Conservation (phyloP, 106 monocot genomes). For the Triglochin maritima region DNA sequence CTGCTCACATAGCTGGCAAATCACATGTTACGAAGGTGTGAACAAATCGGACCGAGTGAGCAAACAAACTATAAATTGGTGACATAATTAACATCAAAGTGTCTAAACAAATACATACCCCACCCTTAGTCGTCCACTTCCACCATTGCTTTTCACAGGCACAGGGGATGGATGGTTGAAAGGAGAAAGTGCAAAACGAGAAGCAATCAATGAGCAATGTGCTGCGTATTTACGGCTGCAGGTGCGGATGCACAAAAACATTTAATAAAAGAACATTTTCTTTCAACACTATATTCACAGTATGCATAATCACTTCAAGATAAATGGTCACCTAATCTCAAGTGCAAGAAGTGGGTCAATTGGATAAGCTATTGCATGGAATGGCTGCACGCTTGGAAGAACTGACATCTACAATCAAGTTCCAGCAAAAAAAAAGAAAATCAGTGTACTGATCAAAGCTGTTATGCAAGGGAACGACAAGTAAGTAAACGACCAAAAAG, state of each 20-base stretch:
- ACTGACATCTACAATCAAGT: constrained; percentile 33
- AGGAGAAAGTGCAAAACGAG: constrained; percentile 70
- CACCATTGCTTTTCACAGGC: constrained; percentile 58
- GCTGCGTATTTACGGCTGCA: constrained; percentile 86
- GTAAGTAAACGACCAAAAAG: background rate
- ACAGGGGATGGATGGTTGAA: constrained; percentile 54
- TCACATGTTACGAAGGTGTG: background rate
- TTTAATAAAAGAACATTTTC: too few relatives aligned
- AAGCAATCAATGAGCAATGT: constrained; percentile 76
- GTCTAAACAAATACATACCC: constrained; percentile 43
- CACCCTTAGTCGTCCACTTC: constrained; percentile 55
- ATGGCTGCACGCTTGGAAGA: constrained; percentile 97
- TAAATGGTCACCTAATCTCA: constrained; percentile 65
- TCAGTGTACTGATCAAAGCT: background rate
- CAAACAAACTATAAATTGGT: background rate
- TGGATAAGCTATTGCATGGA: constrained; percentile 99
- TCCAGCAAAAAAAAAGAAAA: constrained; percentile 2
- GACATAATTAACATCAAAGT: background rate
- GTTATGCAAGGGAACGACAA: background rate
- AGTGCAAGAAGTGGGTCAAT: constrained; percentile 81
- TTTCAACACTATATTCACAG: too few relatives aligned
- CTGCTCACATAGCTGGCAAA: constrained; percentile 88
- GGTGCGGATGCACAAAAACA: too few relatives aligned
- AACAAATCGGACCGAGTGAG: background rate
- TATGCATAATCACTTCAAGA: background rate